Evolutionary conservation across 2,329 filamentous ascomycete genomes (phyloP).

Genomic region (Colletotrichum neosansevieriae): DNA sequence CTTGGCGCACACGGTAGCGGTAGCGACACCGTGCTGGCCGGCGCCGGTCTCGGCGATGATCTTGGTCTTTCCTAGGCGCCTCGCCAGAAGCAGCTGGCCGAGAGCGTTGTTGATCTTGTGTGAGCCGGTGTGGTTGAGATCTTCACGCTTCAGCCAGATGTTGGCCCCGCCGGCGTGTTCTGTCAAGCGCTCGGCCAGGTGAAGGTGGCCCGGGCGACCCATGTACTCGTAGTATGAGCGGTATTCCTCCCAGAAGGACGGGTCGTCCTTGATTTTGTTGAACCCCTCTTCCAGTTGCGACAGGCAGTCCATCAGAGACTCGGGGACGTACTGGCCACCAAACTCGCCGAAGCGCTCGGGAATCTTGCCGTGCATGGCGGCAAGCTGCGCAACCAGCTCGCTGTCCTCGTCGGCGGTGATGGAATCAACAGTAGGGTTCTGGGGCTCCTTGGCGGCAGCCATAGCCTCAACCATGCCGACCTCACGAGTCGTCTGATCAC

Average conservation of each 20-base stretch:
- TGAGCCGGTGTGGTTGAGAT: slow-evolving; percentile 96
- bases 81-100: slow-evolving; percentile 89
- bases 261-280: slow-evolving; percentile 86
- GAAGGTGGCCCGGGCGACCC: slow-evolving; percentile 91
- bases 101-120: slow-evolving; percentile 99
- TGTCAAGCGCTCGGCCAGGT: slow-evolving; percentile 88
- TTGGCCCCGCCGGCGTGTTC: slow-evolving; percentile 91
- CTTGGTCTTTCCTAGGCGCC: slow-evolving; percentile 89
- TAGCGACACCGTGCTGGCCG: slow-evolving; percentile 97
- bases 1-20: slow-evolving; percentile 96
- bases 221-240: slow-evolving; percentile 97
- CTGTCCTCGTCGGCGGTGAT: slow-evolving; percentile 67
- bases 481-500: slow-evolving; percentile 66
- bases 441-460: slow-evolving; percentile 69
- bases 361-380: slow-evolving; percentile 83
- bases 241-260: slow-evolving; percentile 97
- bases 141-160: slow-evolving; percentile 98
- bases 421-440: slow-evolving; percentile 75
- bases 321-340: slow-evolving; percentile 96
- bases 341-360: slow-evolving; percentile 94
- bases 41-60: slow-evolving; percentile 99
- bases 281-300: slow-evolving; percentile 92
- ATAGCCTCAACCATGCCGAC: slow-evolving; percentile 78
- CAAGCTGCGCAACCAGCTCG: slow-evolving; percentile 84
- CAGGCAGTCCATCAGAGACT: slow-evolving; percentile 97